Percentiles rank a stretch among this genome's conserved stretches.
phyloP scores from a whole-genome alignment of 2,329 filamentous ascomycete species.

The Hypoxylon sp. region DNA sequence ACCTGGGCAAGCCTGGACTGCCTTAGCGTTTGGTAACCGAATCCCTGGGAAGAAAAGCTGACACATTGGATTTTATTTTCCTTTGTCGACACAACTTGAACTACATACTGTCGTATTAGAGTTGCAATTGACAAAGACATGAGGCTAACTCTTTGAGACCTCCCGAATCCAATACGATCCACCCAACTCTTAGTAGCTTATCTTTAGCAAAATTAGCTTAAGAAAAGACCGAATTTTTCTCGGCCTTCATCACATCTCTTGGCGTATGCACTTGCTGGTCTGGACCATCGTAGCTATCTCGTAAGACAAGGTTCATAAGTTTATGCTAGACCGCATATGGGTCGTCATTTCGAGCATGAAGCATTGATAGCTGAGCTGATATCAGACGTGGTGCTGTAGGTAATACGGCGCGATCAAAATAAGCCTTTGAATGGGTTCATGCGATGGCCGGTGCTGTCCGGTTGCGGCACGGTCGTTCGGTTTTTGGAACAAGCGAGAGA shows the following conservation, averaged over 20 bases:
- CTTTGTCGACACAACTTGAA: constrained; percentile 11
- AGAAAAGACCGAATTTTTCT: constrained; percentile 2
- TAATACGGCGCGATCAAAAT: constrained; percentile 26
- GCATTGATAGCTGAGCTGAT: constrained; percentile 3
- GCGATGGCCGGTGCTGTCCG: constrained; percentile 18
- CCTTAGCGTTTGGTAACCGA: constrained; percentile 9
- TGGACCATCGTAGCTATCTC: constrained; percentile 18
- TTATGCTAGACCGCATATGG: constrained; percentile 12
- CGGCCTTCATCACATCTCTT: constrained; percentile 11
- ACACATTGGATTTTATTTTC: background rate
- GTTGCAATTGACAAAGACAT: constrained; percentile 21
- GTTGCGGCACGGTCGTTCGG: constrained; percentile 33
- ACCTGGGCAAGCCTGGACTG: background rate
- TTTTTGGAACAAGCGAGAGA: background rate
- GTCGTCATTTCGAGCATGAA: constrained; percentile 1
- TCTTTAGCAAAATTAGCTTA: constrained; percentile 1
- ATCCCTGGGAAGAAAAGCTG: constrained; percentile 7
- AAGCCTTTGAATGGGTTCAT: constrained; percentile 3
- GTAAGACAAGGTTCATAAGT: constrained; percentile 17
- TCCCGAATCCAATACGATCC: constrained; percentile 3
- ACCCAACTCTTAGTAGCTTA: background rate
- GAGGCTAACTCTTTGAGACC: constrained; percentile 15
- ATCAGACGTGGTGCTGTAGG: constrained; percentile 22
- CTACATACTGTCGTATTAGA: background rate
- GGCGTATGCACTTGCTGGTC: constrained; percentile 9